A percentile compares a stretch with the other conserved stretches of the same genome.
These are phyloP conservation scores for Botrytis paeoniae DNA, from an alignment of 2,329 filamentous ascomycete species.

Conservation along the genomic window DNA sequence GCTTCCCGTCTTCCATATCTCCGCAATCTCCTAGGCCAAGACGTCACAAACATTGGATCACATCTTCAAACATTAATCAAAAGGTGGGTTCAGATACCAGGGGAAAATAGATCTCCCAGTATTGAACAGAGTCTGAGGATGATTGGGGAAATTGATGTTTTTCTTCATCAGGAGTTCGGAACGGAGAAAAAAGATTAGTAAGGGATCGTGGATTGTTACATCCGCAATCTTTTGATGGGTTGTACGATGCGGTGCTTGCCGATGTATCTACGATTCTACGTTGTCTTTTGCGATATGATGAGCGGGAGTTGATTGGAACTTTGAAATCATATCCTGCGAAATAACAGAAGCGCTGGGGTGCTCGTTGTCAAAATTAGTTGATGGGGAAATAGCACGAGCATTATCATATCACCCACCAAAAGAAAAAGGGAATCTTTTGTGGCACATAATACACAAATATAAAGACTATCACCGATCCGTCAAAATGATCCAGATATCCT, in stretches of 20 bases:
- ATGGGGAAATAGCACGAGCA: neutral
- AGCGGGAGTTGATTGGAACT: neutral
- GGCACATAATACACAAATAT: neutral
- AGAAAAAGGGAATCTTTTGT: neutral
- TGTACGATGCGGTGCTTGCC: neutral
- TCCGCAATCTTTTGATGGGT: neutral
- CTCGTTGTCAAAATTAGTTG: neutral
- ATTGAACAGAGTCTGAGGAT: constrained; percentile 47
- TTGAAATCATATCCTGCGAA: neutral
- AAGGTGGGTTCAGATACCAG: constrained; percentile 43
- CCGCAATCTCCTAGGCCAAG: constrained; percentile 40
- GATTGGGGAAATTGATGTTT: constrained; percentile 44
- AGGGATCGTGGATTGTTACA: neutral
- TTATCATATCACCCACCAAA: neutral
- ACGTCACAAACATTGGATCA: constrained; percentile 42
- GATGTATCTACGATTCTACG: neutral
- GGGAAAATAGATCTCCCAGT: constrained; percentile 44
- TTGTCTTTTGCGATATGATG: neutral
- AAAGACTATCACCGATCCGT: neutral
- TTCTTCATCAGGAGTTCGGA: constrained; percentile 41
- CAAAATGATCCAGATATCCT: neutral
- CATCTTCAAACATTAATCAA: constrained; percentile 44
- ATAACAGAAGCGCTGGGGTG: neutral
- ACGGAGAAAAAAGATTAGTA: neutral
- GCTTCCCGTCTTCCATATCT: constrained; percentile 44